Evolutionary conservation across 768 basidiomycete species (phyloP).

Genomic region (Mycena metata): DNA sequence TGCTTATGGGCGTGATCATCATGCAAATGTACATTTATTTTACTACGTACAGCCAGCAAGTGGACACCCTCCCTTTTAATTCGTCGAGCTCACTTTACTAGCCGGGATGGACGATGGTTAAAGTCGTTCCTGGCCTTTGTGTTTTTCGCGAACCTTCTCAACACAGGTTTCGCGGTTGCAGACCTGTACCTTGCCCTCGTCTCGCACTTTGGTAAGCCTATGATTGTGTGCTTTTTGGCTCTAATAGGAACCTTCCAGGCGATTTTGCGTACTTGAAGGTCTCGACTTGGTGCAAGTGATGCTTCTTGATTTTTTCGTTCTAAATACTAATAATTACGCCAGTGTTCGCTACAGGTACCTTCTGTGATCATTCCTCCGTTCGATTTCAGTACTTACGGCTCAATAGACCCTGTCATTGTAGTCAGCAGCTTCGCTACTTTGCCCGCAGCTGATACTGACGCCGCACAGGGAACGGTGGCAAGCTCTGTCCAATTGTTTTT

Average conservation of each 20-base stretch:
- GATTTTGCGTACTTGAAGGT: neutral
- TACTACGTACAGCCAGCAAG: neutral
- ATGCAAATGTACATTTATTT: slow-evolving; percentile 10
- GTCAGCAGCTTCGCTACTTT: too few species aligned
- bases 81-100: neutral
- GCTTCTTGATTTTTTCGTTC: neutral
- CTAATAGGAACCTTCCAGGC: neutral
- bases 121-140: slow-evolving; percentile 1
- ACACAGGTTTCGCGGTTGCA: slow-evolving; percentile 1
- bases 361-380: too few species aligned
- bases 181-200: slow-evolving; percentile 5
- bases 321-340: too few species aligned
- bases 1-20: slow-evolving; percentile 6
- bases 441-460: too few species aligned
- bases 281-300: slow-evolving; percentile 8
- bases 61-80: too few species aligned
- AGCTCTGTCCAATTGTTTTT: slow-evolving; percentile 8
- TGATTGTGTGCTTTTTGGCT: too few species aligned
- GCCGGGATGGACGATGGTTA: neutral
- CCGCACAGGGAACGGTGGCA: neutral
- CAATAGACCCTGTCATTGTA: too few species aligned
- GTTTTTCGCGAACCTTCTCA: slow-evolving; percentile 6
- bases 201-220: slow-evolving; percentile 2
- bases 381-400: too few species aligned
- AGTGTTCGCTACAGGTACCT: too few species aligned